Percentiles rank a stretch among this genome's conserved stretches.
phyloP scores from a whole-genome alignment of 2,329 filamentous ascomycete genomes.

The Penicillium verrucosum region DNA sequence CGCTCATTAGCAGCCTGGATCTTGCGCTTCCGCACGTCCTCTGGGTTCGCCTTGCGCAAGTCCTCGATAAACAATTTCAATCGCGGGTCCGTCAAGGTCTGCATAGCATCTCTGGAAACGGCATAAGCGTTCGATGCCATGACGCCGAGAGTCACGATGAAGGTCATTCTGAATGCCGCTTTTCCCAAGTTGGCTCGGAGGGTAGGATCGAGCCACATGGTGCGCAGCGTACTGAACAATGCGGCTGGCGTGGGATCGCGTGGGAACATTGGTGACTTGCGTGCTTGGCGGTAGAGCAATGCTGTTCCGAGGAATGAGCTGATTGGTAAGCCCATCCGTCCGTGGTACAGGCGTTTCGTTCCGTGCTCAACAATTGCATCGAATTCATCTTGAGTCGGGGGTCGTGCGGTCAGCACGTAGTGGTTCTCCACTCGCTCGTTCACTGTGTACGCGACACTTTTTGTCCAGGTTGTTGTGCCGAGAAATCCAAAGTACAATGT shows the following conservation, averaged over 20 bases:
- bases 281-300: constrained; percentile 11
- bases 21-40: constrained; percentile 23
- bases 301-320: constrained; percentile 11
- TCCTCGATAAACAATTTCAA: constrained; percentile 23
- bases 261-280: constrained; percentile 8
- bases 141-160: constrained; percentile 9
- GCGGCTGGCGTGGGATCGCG: constrained; percentile 7
- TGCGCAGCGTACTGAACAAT: constrained; percentile 6
- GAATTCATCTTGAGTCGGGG: constrained; percentile 34
- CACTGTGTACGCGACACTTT: constrained; percentile 1
- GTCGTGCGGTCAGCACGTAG: constrained; percentile 24
- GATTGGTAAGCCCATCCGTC: constrained; percentile 22
- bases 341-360: constrained; percentile 22
- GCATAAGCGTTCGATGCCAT: constrained; percentile 8
- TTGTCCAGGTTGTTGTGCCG: constrained; percentile 20
- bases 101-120: constrained; percentile 11
- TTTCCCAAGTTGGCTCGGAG: neutral
- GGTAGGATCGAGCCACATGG: neutral
- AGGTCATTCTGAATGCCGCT: constrained; percentile 15
- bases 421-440: constrained; percentile 20
- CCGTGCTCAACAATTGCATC: constrained; percentile 29
- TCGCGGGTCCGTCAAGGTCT: constrained; percentile 23
- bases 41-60: constrained; percentile 15
- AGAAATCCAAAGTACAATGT: constrained; percentile 30
- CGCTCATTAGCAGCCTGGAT: constrained; percentile 13